A percentile compares a stretch with the other conserved stretches of the same genome.
These are phyloP conservation scores for Ophiostoma angusticollis DNA, from an alignment of 2,329 filamentous ascomycete species.

Conservation along the genomic window DNA sequence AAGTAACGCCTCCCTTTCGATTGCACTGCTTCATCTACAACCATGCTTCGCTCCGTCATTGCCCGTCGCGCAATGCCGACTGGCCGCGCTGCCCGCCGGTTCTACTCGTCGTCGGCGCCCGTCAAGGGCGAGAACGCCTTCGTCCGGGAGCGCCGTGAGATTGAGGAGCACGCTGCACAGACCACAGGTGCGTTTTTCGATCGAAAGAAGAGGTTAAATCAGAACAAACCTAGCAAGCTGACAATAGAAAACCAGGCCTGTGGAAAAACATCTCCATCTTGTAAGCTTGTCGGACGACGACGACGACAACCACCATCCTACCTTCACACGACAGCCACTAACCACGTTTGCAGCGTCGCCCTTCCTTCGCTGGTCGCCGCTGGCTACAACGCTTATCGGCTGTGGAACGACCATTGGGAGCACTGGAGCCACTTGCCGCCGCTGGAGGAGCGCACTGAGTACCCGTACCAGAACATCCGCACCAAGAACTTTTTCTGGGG, in stretches of 20 bases:
- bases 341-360: constrained; percentile 44
- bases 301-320: background rate
- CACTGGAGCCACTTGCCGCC: constrained; percentile 79
- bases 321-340: background rate
- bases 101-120: constrained; percentile 11
- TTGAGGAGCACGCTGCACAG: constrained; percentile 78
- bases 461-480: constrained; percentile 96
- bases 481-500: constrained; percentile 93
- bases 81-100: constrained; percentile 13
- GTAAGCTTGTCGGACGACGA: constrained; percentile 40
- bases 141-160: constrained; percentile 78
- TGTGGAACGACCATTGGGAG: constrained; percentile 96
- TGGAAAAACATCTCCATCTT: constrained; percentile 95
- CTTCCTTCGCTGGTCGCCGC: constrained; percentile 61
- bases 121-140: constrained; percentile 64
- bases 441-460: constrained; percentile 82
- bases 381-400: constrained; percentile 69
- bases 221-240: no score
- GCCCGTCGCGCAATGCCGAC: constrained; percentile 11
- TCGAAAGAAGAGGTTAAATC: no score
- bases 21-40: background rate
- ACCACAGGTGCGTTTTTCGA: constrained; percentile 66
- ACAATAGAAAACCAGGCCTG: constrained; percentile 64
- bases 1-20: no score
- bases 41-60: constrained; percentile 13